These are phyloP conservation scores for Hypoxylon sp. DNA, from an alignment of 2,329 filamentous ascomycete genomes.

Conservation along the genomic window DNA sequence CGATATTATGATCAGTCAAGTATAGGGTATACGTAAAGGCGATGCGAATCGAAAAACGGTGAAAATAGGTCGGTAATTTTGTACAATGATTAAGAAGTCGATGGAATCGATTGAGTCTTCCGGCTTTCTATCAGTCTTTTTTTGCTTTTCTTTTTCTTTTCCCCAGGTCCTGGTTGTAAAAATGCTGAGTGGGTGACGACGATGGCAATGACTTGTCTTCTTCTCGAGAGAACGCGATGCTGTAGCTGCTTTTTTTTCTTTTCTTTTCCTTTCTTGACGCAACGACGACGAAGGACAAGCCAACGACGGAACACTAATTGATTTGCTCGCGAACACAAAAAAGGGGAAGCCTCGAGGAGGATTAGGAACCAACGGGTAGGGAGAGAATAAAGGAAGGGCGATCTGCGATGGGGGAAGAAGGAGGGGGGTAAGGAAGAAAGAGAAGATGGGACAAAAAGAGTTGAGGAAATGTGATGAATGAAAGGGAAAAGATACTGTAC, in stretches of 20 bases:
- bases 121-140: slow-evolving; percentile 45
- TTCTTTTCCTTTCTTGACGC: slow-evolving; percentile 47
- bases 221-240: slow-evolving; percentile 53
- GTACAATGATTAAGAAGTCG: slow-evolving; percentile 57
- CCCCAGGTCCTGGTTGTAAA: slow-evolving; percentile 47
- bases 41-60: slow-evolving; percentile 49
- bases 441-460: slow-evolving; percentile 51
- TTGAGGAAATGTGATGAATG: slow-evolving; percentile 34
- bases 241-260: slow-evolving; percentile 45
- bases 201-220: slow-evolving; percentile 45
- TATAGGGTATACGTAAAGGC: slow-evolving; percentile 49
- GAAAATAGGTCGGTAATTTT: slow-evolving; percentile 53
- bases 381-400: slow-evolving; percentile 56
- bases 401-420: slow-evolving; percentile 50
- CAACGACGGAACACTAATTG: slow-evolving; percentile 50
- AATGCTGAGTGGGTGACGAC: slow-evolving; percentile 42
- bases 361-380: slow-evolving; percentile 56
- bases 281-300: slow-evolving; percentile 49
- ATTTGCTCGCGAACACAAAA: slow-evolving; percentile 50
- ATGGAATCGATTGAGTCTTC: slow-evolving; percentile 43
- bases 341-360: slow-evolving; percentile 52
- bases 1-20: slow-evolving; percentile 48
- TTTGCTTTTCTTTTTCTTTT: slow-evolving; percentile 52
- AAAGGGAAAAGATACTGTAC: slow-evolving; percentile 40
- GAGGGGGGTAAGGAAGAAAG: slow-evolving; percentile 53